A percentile compares a stretch with the other conserved stretches of the same genome.
These are phyloP conservation scores for Lentinula detonsa DNA, from an alignment of 768 basidiomycete genomes.

Conservation along the genomic window DNA sequence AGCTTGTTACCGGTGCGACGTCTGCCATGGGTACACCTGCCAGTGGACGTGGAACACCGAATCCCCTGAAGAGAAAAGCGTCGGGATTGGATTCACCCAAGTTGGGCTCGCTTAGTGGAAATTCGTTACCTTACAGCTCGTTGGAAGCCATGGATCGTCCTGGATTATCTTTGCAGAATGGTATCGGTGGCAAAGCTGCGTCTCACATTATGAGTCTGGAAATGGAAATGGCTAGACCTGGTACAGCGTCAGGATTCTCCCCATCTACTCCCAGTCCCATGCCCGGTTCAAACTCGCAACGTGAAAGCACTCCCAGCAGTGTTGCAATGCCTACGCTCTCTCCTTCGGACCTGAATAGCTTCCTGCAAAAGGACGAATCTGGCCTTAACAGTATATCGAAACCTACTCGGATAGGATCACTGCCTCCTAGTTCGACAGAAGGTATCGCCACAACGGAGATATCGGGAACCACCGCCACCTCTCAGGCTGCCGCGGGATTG, in stretches of 20 bases:
- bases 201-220: slow-evolving; percentile 1
- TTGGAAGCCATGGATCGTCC: not conserved
- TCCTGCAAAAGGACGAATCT: not conserved
- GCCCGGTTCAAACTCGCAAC: not conserved
- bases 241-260: not conserved
- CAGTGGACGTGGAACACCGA: slow-evolving; percentile 3
- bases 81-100: slow-evolving; percentile 3
- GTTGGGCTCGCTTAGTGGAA: not conserved
- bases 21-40: not conserved
- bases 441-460: not conserved
- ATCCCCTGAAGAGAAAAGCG: slow-evolving; percentile 3
- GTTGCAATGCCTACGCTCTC: not conserved
- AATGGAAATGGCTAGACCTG: slow-evolving; percentile 4
- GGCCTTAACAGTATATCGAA: not conserved
- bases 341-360: not conserved
- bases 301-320: not conserved
- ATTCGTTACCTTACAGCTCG: not conserved
- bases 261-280: not conserved
- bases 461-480: slow-evolving; percentile 2
- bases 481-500: slow-evolving; percentile 5
- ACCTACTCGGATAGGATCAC: not conserved
- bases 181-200: not conserved
- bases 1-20: not conserved
- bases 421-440: not conserved
- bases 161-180: slow-evolving; percentile 1